phyloP scores from a whole-genome alignment of 805 yeast genomes.

The Osmozyma mogii region DNA sequence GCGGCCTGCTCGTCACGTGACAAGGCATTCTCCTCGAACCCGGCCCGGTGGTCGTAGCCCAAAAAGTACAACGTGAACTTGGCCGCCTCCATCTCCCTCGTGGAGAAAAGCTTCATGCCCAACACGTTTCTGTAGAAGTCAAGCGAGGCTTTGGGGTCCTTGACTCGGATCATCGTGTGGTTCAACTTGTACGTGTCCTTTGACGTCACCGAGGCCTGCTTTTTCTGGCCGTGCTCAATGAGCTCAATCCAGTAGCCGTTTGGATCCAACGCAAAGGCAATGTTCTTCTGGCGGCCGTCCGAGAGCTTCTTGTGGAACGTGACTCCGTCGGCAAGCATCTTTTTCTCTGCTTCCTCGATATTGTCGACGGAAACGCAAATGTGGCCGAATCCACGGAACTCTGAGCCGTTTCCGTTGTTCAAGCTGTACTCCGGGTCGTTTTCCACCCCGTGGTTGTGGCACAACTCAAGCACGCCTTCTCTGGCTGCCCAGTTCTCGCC shows the following conservation, averaged over 20 bases:
- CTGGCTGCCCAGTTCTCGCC: constrained; percentile 38
- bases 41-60: constrained; percentile 52
- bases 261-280: constrained; percentile 93
- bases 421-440: constrained; percentile 45
- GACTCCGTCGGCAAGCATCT: constrained; percentile 55
- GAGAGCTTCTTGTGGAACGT: constrained; percentile 71
- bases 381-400: constrained; percentile 90
- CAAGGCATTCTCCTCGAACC: constrained; percentile 33
- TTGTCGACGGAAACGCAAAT: constrained; percentile 83
- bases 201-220: constrained; percentile 34
- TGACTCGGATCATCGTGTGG: constrained; percentile 90
- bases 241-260: constrained; percentile 96
- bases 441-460: constrained; percentile 74
- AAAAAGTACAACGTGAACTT: constrained; percentile 81
- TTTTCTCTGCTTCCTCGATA: constrained; percentile 52
- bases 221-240: constrained; percentile 47
- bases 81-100: constrained; percentile 53
- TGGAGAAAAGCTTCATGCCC: constrained; percentile 70
- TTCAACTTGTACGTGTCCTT: constrained; percentile 49
- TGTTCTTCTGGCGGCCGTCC: constrained; percentile 89
- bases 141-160: constrained; percentile 70
- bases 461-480: constrained; percentile 73
- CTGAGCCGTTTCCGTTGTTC: constrained; percentile 79
- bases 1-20: constrained; percentile 23
- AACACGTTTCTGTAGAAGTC: constrained; percentile 71